phyloP scores from a whole-genome alignment of 768 basidiomycete species.

The Psilocybe sp. region DNA sequence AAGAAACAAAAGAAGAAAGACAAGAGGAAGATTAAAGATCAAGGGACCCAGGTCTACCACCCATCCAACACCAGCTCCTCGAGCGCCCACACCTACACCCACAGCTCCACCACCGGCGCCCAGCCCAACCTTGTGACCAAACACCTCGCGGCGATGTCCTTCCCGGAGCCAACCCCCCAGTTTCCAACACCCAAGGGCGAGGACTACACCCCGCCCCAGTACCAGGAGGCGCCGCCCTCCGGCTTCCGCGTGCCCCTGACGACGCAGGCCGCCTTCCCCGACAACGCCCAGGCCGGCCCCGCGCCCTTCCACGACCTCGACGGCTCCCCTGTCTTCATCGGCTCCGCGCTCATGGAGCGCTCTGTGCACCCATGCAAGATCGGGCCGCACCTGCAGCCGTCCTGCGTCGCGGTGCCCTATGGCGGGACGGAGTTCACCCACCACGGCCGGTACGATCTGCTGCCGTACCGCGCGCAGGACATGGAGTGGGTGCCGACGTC shows the following conservation, averaged over 20 bases:
- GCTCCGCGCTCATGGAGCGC: constrained; percentile 64
- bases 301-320: constrained; percentile 59
- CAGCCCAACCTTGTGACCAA: no score
- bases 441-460: constrained; percentile 66
- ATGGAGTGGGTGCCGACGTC: constrained; percentile 77
- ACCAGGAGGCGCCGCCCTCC: constrained; percentile 46
- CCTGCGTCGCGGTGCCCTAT: constrained; percentile 52
- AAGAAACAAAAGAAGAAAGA: constrained; percentile 26
- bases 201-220: constrained; percentile 9
- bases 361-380: constrained; percentile 87
- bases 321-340: constrained; percentile 65
- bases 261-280: constrained; percentile 43
- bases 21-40: constrained; percentile 14
- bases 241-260: constrained; percentile 63
- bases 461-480: constrained; percentile 60
- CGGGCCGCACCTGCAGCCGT: constrained; percentile 50
- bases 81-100: no score
- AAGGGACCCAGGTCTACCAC: background rate
- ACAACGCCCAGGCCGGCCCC: constrained; percentile 35
- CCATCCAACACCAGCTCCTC: background rate
- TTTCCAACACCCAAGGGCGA: background rate
- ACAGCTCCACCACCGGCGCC: no score
- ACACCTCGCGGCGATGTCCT: no score
- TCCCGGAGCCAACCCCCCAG: no score
- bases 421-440: constrained; percentile 62